Conservation (phyloP, 2,329 filamentous ascomycete genomes). For the Emmonsiellopsis sp. region DNA sequence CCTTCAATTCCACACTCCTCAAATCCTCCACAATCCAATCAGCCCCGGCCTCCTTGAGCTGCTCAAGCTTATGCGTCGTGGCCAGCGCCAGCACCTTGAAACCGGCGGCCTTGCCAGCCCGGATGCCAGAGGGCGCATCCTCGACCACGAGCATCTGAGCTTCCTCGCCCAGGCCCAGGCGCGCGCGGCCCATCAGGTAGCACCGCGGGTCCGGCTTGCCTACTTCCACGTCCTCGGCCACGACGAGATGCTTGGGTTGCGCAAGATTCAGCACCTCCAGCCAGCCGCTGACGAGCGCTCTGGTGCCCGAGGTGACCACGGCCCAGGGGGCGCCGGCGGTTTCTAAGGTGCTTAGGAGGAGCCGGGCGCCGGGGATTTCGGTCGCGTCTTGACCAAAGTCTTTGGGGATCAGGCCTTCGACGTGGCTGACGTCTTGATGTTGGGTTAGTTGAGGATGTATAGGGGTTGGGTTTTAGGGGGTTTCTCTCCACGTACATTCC, state of each 20-base stretch:
- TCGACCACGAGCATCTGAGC: constrained; percentile 66
- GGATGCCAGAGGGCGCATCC: constrained; percentile 79
- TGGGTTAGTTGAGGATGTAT: constrained; percentile 5
- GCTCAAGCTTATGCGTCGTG: constrained; percentile 68
- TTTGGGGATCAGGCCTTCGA: constrained; percentile 70
- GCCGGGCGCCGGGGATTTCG: constrained; percentile 76
- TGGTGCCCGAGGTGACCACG: constrained; percentile 68
- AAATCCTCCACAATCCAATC: constrained; percentile 83
- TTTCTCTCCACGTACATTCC: constrained; percentile 62
- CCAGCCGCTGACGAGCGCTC: constrained; percentile 61
- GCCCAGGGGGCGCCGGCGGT: constrained; percentile 63
- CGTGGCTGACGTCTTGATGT: constrained; percentile 60
- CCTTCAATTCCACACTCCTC: constrained; percentile 58
- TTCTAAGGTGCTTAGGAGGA: constrained; percentile 60
- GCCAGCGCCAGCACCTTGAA: constrained; percentile 77
- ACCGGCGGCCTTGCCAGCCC: constrained; percentile 73
- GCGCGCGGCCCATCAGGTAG: constrained; percentile 59
- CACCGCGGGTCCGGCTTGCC: constrained; percentile 72
- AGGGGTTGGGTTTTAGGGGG: not conserved
- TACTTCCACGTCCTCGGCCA: constrained; percentile 64
- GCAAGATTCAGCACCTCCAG: constrained; percentile 58
- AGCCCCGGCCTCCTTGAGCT: constrained; percentile 66
- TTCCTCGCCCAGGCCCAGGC: constrained; percentile 44
- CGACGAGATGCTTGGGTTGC: constrained; percentile 57
- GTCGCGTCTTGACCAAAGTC: constrained; percentile 68